Evolutionary conservation across 164 flowering plant genomes (phyloP).

Genomic region (Vitis cinerea): DNA sequence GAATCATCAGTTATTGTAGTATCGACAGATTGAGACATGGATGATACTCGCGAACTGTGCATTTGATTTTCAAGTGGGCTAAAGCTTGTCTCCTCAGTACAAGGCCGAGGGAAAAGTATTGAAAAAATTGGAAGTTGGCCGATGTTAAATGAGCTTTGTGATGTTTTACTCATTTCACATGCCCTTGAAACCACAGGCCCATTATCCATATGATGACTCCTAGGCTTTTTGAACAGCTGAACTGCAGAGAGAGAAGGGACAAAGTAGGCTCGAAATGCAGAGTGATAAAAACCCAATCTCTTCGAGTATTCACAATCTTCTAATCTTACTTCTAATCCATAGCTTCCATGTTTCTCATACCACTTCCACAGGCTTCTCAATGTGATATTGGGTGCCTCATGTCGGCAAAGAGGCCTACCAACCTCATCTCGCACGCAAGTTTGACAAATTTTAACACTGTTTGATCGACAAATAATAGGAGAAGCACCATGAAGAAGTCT

Average conservation of each 20-base stretch:
- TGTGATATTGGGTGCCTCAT: constrained; percentile 43
- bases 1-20: constrained; percentile 20
- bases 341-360: constrained; percentile 72
- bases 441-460: constrained; percentile 17
- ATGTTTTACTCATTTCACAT: constrained; percentile 9
- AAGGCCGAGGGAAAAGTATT: constrained; percentile 35
- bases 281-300: constrained; percentile 32
- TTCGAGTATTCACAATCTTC: constrained; percentile 34
- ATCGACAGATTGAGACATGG: constrained; percentile 21
- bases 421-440: constrained; percentile 27
- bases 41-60: constrained; percentile 15
- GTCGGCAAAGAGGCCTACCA: constrained; percentile 38
- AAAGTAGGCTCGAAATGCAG: constrained; percentile 56
- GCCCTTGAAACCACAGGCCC: constrained; percentile 15
- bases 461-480: constrained; percentile 42
- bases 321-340: constrained; percentile 63
- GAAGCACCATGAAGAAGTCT: constrained; percentile 49
- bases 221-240: constrained; percentile 55
- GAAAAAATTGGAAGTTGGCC: constrained; percentile 23
- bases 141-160: constrained; percentile 16
- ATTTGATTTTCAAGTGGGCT: constrained; percentile 1
- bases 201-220: constrained; percentile 11
- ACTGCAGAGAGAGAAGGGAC: constrained; percentile 76
- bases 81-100: constrained; percentile 11
- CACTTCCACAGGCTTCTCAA: constrained; percentile 68